phyloP scores from a whole-genome alignment of 1,284 basidiomycete genomes.

The Cerioporus squamosus region DNA sequence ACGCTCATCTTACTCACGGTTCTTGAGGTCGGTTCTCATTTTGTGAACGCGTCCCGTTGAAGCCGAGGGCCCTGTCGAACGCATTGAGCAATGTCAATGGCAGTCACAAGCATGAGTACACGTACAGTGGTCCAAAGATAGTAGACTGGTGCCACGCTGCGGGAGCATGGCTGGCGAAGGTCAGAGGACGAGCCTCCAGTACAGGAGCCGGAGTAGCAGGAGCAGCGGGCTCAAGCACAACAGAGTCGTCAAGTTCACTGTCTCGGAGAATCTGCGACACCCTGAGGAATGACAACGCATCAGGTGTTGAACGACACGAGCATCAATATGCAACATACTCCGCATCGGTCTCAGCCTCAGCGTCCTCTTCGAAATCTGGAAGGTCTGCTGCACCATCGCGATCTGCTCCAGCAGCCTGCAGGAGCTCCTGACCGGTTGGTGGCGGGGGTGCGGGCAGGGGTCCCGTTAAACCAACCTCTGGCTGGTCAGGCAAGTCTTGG shows the following conservation, averaged over 20 bases:
- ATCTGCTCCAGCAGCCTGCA: conserved; percentile 49
- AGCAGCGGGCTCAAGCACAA: not conserved
- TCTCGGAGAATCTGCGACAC: not conserved
- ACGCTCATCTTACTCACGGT: not conserved
- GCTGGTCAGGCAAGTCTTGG: not conserved
- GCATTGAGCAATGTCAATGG: no score
- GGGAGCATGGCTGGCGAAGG: conserved; percentile 17
- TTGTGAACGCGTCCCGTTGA: not conserved
- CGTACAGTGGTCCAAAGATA: conserved; percentile 42
- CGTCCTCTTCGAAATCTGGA: conserved; percentile 61
- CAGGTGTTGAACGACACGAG: no score
- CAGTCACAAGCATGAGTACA: not conserved
- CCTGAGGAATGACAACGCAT: not conserved
- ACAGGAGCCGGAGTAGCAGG: conserved; percentile 7
- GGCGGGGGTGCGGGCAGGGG: not conserved
- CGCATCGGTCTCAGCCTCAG: conserved; percentile 22
- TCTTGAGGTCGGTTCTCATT: not conserved
- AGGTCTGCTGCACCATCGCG: conserved; percentile 41
- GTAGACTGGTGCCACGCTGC: conserved; percentile 31
- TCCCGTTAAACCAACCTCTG: not conserved
- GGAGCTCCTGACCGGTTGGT: conserved; percentile 48
- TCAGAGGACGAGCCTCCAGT: conserved; percentile 15
- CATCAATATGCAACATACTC: conserved; percentile 1
- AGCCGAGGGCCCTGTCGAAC: conserved; percentile 9
- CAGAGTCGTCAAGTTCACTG: not conserved